Base-by-base conservation (phyloP, 1,284 basidiomycete genomes). In the Marasmius tenuissimus region DNA sequence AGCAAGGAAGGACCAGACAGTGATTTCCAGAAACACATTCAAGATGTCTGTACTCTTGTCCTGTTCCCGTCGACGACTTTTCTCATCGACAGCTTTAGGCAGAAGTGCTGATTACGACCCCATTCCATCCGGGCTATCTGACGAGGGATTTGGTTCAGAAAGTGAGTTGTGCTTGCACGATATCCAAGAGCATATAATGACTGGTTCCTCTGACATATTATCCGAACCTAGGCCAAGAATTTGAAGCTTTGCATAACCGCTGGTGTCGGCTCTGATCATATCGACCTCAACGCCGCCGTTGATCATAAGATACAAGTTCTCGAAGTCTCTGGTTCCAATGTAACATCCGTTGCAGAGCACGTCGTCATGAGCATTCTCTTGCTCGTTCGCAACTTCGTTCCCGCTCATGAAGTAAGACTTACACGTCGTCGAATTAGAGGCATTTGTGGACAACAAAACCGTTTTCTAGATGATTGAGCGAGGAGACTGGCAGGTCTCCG, bases 211-310 rank as follows among this genome's bases (percentile, higher is more conserved):
- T 57, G 38, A 33, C 9, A 47, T 18, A 54, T 27, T 63, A 16
- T 27, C 18, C 27, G 27, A 47, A 4, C 50, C 1, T 55, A 92
- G 83, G 93, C 96, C 40, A 90, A 90, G 78, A 96, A 97, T 70
- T 86, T 98, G 70, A 97, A 95, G 80, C 78, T 96, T 65, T 94
- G 92, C 71, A 85, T 97, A 71, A 97, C 95, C 10, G 95, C 96
- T 57, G 96, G 96, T 77, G 95, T 97, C 53, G 94, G 94, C 16
- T 96, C 93, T 35, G 95, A 96, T 79, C 93, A 94, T 77, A 87
- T 97, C 70, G 94, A 97, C 74, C 85, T 97, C 60, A 89, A 96
- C 71, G 91, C 91, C 22, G 92, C 93, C 56, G 94, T 94, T 72
- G 85, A 93, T 74, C 82, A 84, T 68, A 84, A 85, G 40, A 42